Evolutionary conservation across 108 stramenopile genomes (phyloP).

Genomic region (Seminavis robusta): DNA sequence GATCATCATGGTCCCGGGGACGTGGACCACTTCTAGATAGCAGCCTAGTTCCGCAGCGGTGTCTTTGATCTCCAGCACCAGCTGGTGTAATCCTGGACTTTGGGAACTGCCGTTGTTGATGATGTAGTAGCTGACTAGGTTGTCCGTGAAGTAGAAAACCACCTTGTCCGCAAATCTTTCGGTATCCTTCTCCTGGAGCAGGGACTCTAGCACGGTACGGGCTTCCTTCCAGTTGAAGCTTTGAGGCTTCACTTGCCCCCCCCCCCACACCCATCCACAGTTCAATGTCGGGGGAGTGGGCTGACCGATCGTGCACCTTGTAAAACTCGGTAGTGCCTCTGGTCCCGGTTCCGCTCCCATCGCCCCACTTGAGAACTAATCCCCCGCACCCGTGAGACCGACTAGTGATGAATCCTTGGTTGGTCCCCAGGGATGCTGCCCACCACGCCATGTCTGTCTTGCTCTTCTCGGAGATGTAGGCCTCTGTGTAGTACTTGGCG

Average conservation of each 20-base stretch:
- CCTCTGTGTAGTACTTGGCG: background rate
- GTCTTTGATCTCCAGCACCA: conserved; percentile 1
- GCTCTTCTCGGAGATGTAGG: too few species aligned
- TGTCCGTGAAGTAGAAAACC: conserved; percentile 23
- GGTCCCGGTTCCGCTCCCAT: conserved; percentile 10
- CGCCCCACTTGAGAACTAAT: conserved; percentile 8
- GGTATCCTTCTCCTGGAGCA: background rate
- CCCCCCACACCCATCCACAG: conserved; percentile 2
- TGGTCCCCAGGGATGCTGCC: background rate
- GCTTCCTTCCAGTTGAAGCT: conserved; percentile 9
- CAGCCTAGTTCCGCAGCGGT: background rate
- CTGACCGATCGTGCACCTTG: too few species aligned
- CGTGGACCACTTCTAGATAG: conserved; percentile 12
- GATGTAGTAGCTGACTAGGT: conserved; percentile 7
- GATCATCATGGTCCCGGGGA: conserved; percentile 17
- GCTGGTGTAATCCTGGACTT: background rate
- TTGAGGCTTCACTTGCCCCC: background rate
- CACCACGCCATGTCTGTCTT: background rate
- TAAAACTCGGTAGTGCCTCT: background rate
- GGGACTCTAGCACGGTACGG: background rate
- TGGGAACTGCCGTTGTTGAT: background rate
- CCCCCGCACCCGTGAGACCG: background rate
- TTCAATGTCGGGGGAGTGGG: background rate
- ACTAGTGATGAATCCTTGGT: background rate
- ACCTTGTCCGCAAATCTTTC: background rate